phyloP scores from a whole-genome alignment of 305 asterid genomes.

The Coffea humblotiana region DNA sequence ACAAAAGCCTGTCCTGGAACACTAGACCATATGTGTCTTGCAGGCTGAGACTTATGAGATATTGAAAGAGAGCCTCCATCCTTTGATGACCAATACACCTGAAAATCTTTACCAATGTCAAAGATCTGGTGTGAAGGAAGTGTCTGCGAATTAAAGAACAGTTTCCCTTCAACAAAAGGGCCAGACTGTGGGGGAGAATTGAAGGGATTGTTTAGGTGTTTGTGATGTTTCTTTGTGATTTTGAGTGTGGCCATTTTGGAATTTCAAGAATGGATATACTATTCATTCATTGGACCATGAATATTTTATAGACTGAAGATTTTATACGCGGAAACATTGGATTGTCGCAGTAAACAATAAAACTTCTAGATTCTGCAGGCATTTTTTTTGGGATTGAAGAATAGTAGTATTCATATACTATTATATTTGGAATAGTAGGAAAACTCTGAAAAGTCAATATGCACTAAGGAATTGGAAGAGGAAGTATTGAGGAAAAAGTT shows the following conservation, averaged over 20 bases:
- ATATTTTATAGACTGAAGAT: background rate
- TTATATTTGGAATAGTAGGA: too few species aligned
- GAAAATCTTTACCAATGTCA: constrained; percentile 63
- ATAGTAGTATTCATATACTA: too few species aligned
- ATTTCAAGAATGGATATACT: constrained; percentile 5
- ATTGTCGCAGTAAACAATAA: background rate
- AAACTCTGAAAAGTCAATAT: too few species aligned
- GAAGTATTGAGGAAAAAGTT: too few species aligned
- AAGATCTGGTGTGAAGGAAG: constrained; percentile 45
- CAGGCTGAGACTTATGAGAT: constrained; percentile 48
- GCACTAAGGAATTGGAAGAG: too few species aligned
- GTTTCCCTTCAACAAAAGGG: constrained; percentile 48
- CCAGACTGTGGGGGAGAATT: constrained; percentile 55
- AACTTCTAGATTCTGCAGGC: too few species aligned
- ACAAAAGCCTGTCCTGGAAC: constrained; percentile 81
- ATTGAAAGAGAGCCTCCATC: constrained; percentile 69
- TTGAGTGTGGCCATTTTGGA: constrained; percentile 35
- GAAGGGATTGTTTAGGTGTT: constrained; percentile 80
- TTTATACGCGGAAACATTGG: background rate
- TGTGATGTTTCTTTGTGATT: constrained; percentile 74
- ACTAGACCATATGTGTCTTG: constrained; percentile 67
- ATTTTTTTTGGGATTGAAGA: too few species aligned
- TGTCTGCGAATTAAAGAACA: constrained; percentile 38
- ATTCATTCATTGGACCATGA: background rate
- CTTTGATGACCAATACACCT: constrained; percentile 55